Base-by-base conservation (phyloP, 2,329 filamentous ascomycete genomes). In the Rhinocladiella similis region DNA sequence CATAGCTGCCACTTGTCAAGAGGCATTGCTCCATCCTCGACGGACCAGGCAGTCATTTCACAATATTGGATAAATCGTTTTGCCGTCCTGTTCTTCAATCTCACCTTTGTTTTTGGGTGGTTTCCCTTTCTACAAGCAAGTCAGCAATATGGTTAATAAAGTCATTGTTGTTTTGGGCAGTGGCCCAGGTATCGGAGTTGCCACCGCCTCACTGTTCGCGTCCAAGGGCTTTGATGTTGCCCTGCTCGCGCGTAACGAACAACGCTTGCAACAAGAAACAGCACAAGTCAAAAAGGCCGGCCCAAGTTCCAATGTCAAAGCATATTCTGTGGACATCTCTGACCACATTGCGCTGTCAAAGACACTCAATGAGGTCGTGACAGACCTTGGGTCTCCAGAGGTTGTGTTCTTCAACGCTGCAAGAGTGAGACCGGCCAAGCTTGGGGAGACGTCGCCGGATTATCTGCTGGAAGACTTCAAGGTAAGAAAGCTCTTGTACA, bases 321-420 rank as follows among this genome's bases (percentile, higher is more conserved):
- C 58, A 25, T 57, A 48, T 14, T 27, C 54, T 12, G 54, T 57
- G 13, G 58, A 61, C 25, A 47, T 57, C 18, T 51, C 50, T 12
- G 58, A 61, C 29, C 54, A 57, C 41, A 47, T 43, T 33, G 50
- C 54, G 2, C 47, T 61, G 12, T 45, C 49, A 22, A 20, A 38
- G 7, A 45, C 48, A 9, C 22, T 61, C 5, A 47, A 41, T 12
- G 51, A 58, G 42, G 55, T 61, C 6, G 43, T 45, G n/a, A 19
- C 33, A n/a, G 52, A 57, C 1, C 20, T 61, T 3, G 58, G 58
- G 10, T 14, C 48, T 16, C 58, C 58, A 19, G 58, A 61, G 46
- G 48, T 61, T 19, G 54, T 61, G 9, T 57, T 52, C 49, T 61
- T 47, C 54, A 61, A 61, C 29, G 58, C 58, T 9, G 58, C 55